Base-by-base conservation (phyloP, 208 protist genomes). In the Crithidia sp. region DNA sequence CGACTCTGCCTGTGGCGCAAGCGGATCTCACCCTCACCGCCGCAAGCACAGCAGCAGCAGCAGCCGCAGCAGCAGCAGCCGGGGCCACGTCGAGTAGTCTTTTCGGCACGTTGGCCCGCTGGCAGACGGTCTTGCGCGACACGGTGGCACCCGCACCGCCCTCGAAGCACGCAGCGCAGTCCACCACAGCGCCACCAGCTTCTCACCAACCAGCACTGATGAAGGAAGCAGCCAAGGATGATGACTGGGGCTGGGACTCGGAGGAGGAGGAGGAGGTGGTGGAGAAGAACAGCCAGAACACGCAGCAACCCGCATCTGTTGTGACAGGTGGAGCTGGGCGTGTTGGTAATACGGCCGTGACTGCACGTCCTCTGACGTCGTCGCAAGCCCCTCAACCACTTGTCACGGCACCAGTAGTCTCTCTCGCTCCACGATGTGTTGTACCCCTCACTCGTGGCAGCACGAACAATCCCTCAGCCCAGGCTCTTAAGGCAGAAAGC, bases 41-140 rank as follows among this genome's bases (percentile, higher is more conserved):
- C 37, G 72, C 72, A 56, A 54, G 57, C 9, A 43, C 63, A 36
- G 50, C 63, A 19, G 44, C 77, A 28, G 28, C 28, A 28, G 28
- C 28, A 28, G 28, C n/a, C n/a, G n/a, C 28, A 28, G 28, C 28
- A 28, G 28, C 63, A 36, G 63, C 63, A 19, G 44, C 77, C 2
- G 53, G 71, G 14, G 65, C 69, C 16, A 49, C 74, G 6, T 56
- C 74, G n/a, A 73, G 76, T 36, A 66, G 70, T 13, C 52, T 90
- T 7, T 72, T 90, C 58, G 69, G 75, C 55, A 72, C 86, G 14
- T 71, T 90, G 45, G 80, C 82, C 12, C 63, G 73, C 12, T 73
- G 79, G 53, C 86, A 86, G 57, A 81, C 63, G 66, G 77, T 44
- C 56, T 72, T 74, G 77, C 79, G 58, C 62, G 72, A 77, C 8